Base-by-base conservation (phyloP, 495 filamentous ascomycete genomes). In the Xylaria intraflava region DNA sequence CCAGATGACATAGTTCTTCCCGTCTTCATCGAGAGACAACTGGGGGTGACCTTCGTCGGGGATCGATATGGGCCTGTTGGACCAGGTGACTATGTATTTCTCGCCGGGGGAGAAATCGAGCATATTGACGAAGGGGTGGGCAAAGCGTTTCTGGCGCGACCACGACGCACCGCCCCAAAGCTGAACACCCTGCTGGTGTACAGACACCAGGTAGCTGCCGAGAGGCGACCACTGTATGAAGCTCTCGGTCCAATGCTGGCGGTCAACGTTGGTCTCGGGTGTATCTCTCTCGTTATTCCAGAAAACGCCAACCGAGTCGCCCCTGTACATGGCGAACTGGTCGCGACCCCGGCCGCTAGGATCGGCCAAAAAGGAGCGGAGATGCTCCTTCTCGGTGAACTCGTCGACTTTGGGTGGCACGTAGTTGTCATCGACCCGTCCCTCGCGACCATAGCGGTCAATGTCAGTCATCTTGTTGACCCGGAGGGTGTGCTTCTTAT, bases 1-100 rank as follows among this genome's bases (percentile, higher is more conserved):
- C 93, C 93, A 98, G 62, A 98, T 89, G 62, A 98, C 87, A 65
- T 96, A 96, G 78, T 96, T 95, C 80, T 97, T 96, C 57, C 93
- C 93, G 61, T 98, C 93, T 65, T 98, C 93, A 65, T 96, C 93
- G 55, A 87, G 70, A 6, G 87, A 83, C 29, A 98, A 72, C 2
- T 88, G 71, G 17, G 91, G 86, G 60, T 90, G 81, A 24, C 88
- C 87, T 51, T 77, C 77, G 65, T 97, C 93, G 35, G 92, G 89
- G 27, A 98, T 89, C 54, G 84, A 79, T 59, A 98, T 91, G 22
- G 93, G 89, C 27, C 87, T 79, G 68, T 91, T 88, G 23, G 92
- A 96, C 93, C 93, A 98, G 30, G 93, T 96, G 30, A 91, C 92
- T 42, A 98, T 62, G 71, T 95, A 98, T 61, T 84, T 90, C 74